Evolutionary conservation across 2,329 filamentous ascomycete species (phyloP).

Genomic region (Cordyceps tenuipes): DNA sequence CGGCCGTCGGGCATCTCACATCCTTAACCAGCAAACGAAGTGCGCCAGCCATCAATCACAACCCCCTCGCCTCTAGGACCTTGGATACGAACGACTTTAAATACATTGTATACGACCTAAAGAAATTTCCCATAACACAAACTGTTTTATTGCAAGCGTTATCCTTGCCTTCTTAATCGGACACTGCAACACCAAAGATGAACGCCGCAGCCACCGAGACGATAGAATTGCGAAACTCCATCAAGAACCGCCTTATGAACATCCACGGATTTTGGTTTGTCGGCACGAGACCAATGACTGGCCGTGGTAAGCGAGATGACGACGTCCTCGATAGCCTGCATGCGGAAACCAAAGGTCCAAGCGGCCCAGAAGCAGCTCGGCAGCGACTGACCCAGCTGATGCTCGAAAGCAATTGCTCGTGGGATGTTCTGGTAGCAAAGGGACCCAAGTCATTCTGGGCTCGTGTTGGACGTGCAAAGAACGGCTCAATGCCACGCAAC

Average conservation of each 20-base stretch:
- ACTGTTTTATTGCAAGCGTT: neutral
- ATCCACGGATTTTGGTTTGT: neutral
- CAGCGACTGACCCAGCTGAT: neutral
- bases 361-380: neutral
- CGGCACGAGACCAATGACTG: neutral
- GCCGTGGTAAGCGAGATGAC: neutral
- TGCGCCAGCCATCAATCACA: neutral
- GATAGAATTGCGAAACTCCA: neutral
- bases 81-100: too few species aligned
- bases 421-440: neutral
- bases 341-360: neutral
- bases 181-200: neutral
- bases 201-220: neutral
- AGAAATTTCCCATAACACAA: too few species aligned
- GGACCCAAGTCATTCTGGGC: constrained; percentile 3
- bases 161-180: neutral
- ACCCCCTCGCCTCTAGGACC: neutral
- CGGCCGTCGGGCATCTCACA: neutral
- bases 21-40: neutral
- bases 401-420: constrained; percentile 1
- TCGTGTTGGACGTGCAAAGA: neutral
- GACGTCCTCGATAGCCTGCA: neutral
- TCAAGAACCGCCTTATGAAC: neutral
- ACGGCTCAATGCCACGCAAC: neutral
- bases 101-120: too few species aligned